Conservation (phyloP, 352 stramenopile species). For the Globisporangium ultimum region DNA sequence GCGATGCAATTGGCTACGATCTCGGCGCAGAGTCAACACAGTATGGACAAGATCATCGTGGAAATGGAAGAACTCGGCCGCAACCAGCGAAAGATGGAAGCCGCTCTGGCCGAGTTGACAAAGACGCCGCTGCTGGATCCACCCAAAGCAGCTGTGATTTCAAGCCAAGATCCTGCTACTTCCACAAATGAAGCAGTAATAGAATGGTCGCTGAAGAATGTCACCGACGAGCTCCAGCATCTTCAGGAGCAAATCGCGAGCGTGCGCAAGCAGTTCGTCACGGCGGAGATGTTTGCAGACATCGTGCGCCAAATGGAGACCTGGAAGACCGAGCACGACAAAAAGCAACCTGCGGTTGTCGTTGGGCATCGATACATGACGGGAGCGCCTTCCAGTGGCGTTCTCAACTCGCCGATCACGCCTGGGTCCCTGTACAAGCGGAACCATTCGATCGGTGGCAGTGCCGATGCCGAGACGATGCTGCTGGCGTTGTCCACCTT, state of each 20-base stretch:
- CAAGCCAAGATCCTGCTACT: no score
- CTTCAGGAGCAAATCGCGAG: conserved; percentile 32
- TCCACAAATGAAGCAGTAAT: no score
- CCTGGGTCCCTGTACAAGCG: conserved; percentile 29
- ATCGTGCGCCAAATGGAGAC: conserved; percentile 35
- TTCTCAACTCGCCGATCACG: conserved; percentile 1
- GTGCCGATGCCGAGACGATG: neutral
- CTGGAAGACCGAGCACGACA: conserved; percentile 29
- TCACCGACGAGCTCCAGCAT: conserved; percentile 34
- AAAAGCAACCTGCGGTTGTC: conserved; percentile 15
- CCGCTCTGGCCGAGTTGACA: conserved; percentile 18
- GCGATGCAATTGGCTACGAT: conserved; percentile 20
- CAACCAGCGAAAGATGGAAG: conserved; percentile 40
- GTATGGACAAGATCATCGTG: conserved; percentile 32
- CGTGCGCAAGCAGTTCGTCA: conserved; percentile 49
- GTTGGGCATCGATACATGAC: conserved; percentile 29
- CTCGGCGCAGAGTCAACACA: conserved; percentile 32
- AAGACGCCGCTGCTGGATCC: conserved; percentile 2
- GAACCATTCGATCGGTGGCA: conserved; percentile 15
- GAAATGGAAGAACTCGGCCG: conserved; percentile 41
- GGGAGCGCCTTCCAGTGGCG: conserved; percentile 5
- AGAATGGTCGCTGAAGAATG: conserved; percentile 8
- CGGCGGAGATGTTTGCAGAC: conserved; percentile 37
- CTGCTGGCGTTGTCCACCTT: neutral
- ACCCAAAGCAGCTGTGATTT: no score